Conservation (phyloP, 352 stramenopile genomes). For the Phytopythium litorale region DNA sequence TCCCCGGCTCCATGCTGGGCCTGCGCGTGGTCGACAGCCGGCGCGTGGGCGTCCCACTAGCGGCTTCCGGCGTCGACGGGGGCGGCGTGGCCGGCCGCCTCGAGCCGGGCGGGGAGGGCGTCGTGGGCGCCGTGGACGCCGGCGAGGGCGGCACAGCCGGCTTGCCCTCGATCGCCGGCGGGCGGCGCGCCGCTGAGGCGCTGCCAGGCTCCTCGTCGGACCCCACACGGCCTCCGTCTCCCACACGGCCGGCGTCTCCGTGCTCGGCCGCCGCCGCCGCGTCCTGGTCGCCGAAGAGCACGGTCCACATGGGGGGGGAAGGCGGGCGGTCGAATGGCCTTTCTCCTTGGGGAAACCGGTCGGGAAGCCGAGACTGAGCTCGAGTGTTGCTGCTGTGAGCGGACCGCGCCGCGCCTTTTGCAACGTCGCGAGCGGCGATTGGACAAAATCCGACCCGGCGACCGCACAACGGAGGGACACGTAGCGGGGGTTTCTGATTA, state of each 20-base stretch:
- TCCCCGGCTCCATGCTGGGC: constrained; percentile 1
- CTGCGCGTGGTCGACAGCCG: neutral
- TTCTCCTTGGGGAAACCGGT: constrained; percentile 3
- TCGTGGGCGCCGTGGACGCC: constrained; percentile 25
- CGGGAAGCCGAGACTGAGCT: neutral
- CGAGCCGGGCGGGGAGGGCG: constrained; percentile 21
- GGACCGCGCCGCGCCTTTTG: neutral
- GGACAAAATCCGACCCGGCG: neutral
- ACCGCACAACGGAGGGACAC: neutral
- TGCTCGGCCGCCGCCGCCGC: constrained; percentile 1
- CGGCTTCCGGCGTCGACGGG: neutral
- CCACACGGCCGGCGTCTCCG: neutral
- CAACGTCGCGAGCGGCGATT: constrained; percentile 1
- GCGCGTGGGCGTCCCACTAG: neutral
- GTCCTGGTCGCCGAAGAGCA: constrained; percentile 58
- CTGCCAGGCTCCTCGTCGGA: neutral
- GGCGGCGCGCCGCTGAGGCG: neutral
- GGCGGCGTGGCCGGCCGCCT: constrained; percentile 18
- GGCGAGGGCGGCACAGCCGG: constrained; percentile 11
- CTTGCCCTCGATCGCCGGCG: constrained; percentile 8
- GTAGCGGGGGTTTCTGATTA: neutral
- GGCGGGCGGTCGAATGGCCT: constrained; percentile 4
- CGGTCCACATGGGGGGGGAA: constrained; percentile 41
- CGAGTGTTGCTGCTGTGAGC: too few relatives aligned
- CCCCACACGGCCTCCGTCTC: neutral